Percentiles rank a stretch among this genome's conserved stretches.
phyloP scores from a whole-genome alignment of 495 filamentous ascomycete species.

The Terfezia boudieri region DNA sequence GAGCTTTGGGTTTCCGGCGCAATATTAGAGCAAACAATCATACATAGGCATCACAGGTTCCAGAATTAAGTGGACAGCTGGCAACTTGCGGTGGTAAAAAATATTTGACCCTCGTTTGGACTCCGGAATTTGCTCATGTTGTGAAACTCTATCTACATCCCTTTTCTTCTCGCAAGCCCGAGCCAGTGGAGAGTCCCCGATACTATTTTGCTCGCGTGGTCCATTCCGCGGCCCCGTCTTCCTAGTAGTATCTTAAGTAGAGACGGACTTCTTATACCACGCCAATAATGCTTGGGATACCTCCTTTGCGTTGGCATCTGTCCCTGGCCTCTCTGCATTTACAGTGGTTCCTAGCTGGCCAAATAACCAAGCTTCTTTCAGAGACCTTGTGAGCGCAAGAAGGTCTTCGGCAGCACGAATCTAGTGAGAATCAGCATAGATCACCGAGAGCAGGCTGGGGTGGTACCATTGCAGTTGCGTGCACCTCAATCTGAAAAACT shows the following conservation, averaged over 20 bases:
- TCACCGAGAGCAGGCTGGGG: neutral
- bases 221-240: no score
- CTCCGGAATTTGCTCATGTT: no score
- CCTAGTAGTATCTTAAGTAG: neutral
- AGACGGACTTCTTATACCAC: neutral
- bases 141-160: no score
- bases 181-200: no score
- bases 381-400: constrained; percentile 34
- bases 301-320: constrained; percentile 28
- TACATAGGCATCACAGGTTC: no score
- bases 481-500: constrained; percentile 39
- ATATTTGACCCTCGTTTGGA: no score
- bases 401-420: constrained; percentile 45
- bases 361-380: constrained; percentile 60
- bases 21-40: no score
- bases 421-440: constrained; percentile 18
- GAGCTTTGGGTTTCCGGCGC: no score
- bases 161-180: no score
- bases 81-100: no score
- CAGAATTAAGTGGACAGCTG: no score
- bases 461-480: constrained; percentile 36
- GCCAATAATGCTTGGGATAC: constrained; percentile 24
- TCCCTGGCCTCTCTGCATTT: constrained; percentile 25
- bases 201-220: no score
- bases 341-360: constrained; percentile 42